These are phyloP conservation scores for Mesotaenium endlicherianum DNA, from an alignment of 139 green algal species.

Conservation along the genomic window DNA sequence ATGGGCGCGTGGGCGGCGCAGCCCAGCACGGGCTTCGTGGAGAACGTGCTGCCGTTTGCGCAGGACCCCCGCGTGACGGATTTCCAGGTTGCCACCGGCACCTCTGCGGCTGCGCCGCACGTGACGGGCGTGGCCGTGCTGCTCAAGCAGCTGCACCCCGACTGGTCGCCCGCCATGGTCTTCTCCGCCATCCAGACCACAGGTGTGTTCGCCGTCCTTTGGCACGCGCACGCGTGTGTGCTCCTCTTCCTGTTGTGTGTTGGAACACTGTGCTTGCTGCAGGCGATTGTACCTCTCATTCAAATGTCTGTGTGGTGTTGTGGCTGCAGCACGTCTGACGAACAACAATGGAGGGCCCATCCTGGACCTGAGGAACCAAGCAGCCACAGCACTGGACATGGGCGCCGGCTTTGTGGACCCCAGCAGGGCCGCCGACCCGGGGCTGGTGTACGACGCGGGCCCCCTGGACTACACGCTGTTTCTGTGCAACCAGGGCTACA, in stretches of 20 bases:
- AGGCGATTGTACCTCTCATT: too few species aligned
- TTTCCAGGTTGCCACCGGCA: constrained; percentile 23
- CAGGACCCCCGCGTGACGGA: not conserved
- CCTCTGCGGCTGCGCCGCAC: constrained; percentile 14
- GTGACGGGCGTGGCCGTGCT: constrained; percentile 14
- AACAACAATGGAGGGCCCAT: too few species aligned
- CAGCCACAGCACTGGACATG: too few species aligned
- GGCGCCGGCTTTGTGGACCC: constrained; percentile 17
- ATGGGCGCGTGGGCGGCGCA: not conserved
- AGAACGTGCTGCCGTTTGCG: not conserved
- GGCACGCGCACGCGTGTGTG: not conserved
- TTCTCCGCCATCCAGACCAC: constrained; percentile 29
- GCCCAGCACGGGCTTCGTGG: not conserved
- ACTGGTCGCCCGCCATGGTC: constrained; percentile 3
- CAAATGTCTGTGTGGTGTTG: too few species aligned
- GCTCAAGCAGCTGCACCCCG: constrained; percentile 6
- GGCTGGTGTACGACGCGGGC: constrained; percentile 21
- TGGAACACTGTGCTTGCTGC: too few species aligned
- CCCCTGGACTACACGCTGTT: constrained; percentile 2
- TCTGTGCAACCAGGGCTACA: not conserved
- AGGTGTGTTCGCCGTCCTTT: not conserved
- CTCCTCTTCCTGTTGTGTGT: too few species aligned
- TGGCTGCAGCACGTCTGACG: too few species aligned
- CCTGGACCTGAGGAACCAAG: too few species aligned
- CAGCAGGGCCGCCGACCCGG: not conserved